Evolutionary conservation across 2,329 filamentous ascomycete species (phyloP).

Genomic region (Ophiosphaerella narmari): DNA sequence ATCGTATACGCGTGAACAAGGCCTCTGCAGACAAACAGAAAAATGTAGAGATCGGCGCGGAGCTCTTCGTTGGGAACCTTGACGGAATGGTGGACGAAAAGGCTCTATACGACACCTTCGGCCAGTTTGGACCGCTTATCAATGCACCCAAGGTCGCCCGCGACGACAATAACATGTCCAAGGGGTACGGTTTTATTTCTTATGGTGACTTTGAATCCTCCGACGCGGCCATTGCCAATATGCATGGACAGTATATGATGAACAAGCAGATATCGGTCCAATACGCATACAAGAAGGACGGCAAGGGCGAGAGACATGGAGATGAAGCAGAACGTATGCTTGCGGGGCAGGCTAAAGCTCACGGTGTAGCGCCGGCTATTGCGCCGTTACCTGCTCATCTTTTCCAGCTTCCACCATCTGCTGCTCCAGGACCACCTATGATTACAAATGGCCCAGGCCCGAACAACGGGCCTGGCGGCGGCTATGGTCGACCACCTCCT

Average conservation of each 20-base stretch:
- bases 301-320: constrained; percentile 93
- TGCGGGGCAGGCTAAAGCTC: constrained; percentile 88
- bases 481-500: constrained; percentile 34
- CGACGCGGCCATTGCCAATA: constrained; percentile 86
- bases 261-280: constrained; percentile 96
- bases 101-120: constrained; percentile 92
- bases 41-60: constrained; percentile 88
- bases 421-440: constrained; percentile 40
- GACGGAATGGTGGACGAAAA: constrained; percentile 95
- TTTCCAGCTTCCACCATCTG: constrained; percentile 51
- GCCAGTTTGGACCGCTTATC: constrained; percentile 84
- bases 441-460: constrained; percentile 36
- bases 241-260: constrained; percentile 96
- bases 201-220: constrained; percentile 93
- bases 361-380: constrained; percentile 84
- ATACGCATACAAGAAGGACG: constrained; percentile 99
- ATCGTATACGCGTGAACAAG: constrained; percentile 96
- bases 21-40: constrained; percentile 92
- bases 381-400: constrained; percentile 77
- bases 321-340: constrained; percentile 92
- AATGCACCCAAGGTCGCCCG: constrained; percentile 84
- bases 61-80: constrained; percentile 95
- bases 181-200: constrained; percentile 95
- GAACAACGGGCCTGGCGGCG: constrained; percentile 10
- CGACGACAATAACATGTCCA: constrained; percentile 84